Evolutionary conservation across 257 asterid genomes (phyloP).

Genomic region (Ocimum tenuiflorum): DNA sequence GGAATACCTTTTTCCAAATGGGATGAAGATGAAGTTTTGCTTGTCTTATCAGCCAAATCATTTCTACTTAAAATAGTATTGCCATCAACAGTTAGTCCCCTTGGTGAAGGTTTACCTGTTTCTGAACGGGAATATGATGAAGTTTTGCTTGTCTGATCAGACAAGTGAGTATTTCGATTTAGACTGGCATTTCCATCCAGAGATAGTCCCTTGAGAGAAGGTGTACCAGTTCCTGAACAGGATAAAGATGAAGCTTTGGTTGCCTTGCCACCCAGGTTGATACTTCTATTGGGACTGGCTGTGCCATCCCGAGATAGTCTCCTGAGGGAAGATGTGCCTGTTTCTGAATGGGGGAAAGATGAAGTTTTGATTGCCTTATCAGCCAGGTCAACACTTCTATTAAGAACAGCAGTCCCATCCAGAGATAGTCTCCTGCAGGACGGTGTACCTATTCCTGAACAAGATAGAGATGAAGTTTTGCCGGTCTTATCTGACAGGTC

Average conservation of each 20-base stretch:
- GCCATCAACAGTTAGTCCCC: constrained; percentile 63
- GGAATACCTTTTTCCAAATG: constrained; percentile 31
- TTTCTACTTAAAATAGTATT: neutral
- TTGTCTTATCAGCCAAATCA: constrained; percentile 48
- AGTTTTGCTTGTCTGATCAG: constrained; percentile 35
- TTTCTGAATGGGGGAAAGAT: constrained; percentile 32
- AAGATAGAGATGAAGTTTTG: constrained; percentile 30
- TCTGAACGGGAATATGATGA: constrained; percentile 33
- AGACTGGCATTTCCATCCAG: constrained; percentile 34
- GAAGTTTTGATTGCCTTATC: constrained; percentile 36
- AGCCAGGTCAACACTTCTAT: constrained; percentile 31
- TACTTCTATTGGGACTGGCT: neutral
- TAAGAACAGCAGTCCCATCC: constrained; percentile 29
- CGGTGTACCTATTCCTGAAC: constrained; percentile 35
- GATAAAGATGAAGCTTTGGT: constrained; percentile 30
- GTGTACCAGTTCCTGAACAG: constrained; percentile 29
- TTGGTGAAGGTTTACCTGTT: constrained; percentile 32
- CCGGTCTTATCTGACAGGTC: constrained; percentile 49
- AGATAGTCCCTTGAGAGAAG: constrained; percentile 55
- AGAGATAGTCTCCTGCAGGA: constrained; percentile 51
- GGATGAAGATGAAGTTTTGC: constrained; percentile 29
- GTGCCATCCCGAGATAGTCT: constrained; percentile 55
- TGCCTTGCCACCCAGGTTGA: constrained; percentile 44
- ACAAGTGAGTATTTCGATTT: constrained; percentile 27
- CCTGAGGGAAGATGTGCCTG: constrained; percentile 41